Evolutionary conservation across 345 rosid genomes (phyloP).

Genomic region (Acer negundo): DNA sequence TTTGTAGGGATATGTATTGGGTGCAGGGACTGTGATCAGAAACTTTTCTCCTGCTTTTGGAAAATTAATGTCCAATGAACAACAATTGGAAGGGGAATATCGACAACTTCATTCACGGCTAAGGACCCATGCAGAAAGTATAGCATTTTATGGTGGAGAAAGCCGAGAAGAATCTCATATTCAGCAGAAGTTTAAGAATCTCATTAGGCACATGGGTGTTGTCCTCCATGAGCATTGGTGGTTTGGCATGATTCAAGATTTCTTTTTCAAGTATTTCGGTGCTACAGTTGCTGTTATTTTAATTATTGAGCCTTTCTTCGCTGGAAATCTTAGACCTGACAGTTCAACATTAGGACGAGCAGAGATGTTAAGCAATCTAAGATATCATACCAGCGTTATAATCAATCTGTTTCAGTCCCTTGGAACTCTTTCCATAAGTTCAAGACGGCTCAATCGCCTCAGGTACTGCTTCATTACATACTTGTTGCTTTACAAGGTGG

Average conservation of each 20-base stretch:
- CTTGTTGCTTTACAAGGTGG: slow-evolving; percentile 6
- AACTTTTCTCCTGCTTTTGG: slow-evolving; percentile 97
- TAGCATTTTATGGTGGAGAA: slow-evolving; percentile 99
- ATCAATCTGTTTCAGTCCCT: slow-evolving; percentile 85
- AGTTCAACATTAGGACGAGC: slow-evolving; percentile 93
- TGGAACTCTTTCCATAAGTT: slow-evolving; percentile 93
- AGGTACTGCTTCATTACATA: slow-evolving; percentile 50
- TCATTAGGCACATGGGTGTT: slow-evolving; percentile 65
- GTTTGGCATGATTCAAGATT: slow-evolving; percentile 99
- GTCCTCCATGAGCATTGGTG: slow-evolving; percentile 99
- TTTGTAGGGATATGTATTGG: slow-evolving; percentile 83
- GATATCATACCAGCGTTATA: slow-evolving; percentile 98
- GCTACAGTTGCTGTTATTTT: slow-evolving; percentile 93
- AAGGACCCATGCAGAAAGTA: slow-evolving; percentile 98
- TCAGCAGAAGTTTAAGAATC: slow-evolving; percentile 77
- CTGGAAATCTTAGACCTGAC: slow-evolving; percentile 90
- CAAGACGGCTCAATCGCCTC: slow-evolving; percentile 89
- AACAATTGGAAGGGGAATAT: slow-evolving; percentile 98
- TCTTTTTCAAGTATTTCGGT: slow-evolving; percentile 92
- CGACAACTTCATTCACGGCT: slow-evolving; percentile 93
- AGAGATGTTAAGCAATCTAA: slow-evolving; percentile 94
- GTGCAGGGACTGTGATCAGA: slow-evolving; percentile 84
- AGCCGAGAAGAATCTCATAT: slow-evolving; percentile 85
- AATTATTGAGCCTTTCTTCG: slow-evolving; percentile 95
- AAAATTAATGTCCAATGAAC: slow-evolving; percentile 88